Evolutionary conservation across 768 basidiomycete genomes (phyloP).

Genomic region (Boletus fagicola): DNA sequence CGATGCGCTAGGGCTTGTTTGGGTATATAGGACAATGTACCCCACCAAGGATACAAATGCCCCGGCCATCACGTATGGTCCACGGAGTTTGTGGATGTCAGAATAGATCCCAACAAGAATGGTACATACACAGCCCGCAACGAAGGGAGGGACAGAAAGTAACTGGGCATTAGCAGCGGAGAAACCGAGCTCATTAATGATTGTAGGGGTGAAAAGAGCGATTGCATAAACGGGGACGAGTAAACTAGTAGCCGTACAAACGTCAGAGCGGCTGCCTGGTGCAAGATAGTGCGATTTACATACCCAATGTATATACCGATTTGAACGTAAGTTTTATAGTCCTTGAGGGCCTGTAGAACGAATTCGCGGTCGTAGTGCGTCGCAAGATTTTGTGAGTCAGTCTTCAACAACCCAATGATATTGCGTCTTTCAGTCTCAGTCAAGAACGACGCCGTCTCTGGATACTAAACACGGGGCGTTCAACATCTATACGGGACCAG

Average conservation of each 20-base stretch:
- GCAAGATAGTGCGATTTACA: slow-evolving; percentile 4
- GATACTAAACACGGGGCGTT: slow-evolving; percentile 38
- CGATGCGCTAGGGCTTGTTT: slow-evolving; percentile 14
- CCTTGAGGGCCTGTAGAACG: slow-evolving; percentile 47
- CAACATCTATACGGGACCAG: slow-evolving; percentile 6
- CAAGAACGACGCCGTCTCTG: slow-evolving; percentile 57
- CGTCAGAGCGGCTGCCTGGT: background rate
- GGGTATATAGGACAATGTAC: slow-evolving; percentile 47
- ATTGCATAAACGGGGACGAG: slow-evolving; percentile 48
- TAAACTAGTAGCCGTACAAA: slow-evolving; percentile 28
- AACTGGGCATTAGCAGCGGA: slow-evolving; percentile 49
- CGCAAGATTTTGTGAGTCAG: slow-evolving; percentile 44
- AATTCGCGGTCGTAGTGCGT: slow-evolving; percentile 46
- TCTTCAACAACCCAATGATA: slow-evolving; percentile 38
- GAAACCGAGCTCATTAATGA: slow-evolving; percentile 50
- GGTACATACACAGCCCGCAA: slow-evolving; percentile 44
- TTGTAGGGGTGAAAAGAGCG: slow-evolving; percentile 52
- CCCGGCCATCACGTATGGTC: slow-evolving; percentile 48
- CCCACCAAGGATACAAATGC: slow-evolving; percentile 47
- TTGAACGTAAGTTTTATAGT: slow-evolving; percentile 42
- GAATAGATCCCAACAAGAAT: slow-evolving; percentile 42
- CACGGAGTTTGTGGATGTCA: slow-evolving; percentile 42
- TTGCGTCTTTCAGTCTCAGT: slow-evolving; percentile 41
- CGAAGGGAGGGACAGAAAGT: slow-evolving; percentile 51
- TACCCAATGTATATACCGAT: slow-evolving; percentile 43